Conservation (phyloP, 2,329 filamentous ascomycete species). For the Fonsecaea pedrosoi region DNA sequence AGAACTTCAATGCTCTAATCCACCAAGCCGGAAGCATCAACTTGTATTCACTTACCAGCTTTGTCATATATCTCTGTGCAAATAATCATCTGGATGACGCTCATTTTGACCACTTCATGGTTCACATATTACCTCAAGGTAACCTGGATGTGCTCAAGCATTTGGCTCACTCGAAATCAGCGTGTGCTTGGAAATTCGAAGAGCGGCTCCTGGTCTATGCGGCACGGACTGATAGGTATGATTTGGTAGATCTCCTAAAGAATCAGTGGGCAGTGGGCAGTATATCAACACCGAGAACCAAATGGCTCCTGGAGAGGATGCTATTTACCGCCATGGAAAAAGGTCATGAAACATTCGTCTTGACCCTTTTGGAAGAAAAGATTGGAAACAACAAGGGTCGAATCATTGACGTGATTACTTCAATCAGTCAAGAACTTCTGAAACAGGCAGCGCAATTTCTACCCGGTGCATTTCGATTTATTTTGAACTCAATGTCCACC, state of each 20-base stretch:
- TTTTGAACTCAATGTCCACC: background rate
- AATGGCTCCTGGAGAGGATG: too few species aligned
- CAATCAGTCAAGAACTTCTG: too few species aligned
- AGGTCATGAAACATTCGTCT: too few species aligned
- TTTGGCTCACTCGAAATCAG: background rate
- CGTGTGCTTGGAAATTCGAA: background rate
- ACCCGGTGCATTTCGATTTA: too few species aligned
- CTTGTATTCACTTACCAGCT: background rate
- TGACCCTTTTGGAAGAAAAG: too few species aligned
- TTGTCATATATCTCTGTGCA: conserved; percentile 7
- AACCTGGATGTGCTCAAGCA: background rate
- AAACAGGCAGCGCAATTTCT: too few species aligned
- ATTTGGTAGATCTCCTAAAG: background rate
- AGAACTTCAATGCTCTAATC: background rate
- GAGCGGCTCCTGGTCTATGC: conserved; percentile 1
- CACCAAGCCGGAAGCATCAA: background rate
- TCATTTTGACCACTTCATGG: background rate
- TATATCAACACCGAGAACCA: too few species aligned
- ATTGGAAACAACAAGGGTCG: too few species aligned
- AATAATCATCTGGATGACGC: background rate
- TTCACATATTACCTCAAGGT: background rate
- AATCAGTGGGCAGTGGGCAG: too few species aligned
- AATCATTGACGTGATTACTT: too few species aligned
- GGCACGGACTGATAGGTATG: background rate
- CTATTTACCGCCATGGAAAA: too few species aligned